A percentile compares a stretch with the other conserved stretches of the same genome.
These are phyloP conservation scores for Acanthamoeba royreba DNA, from an alignment of 208 protist species.

Conservation along the genomic window DNA sequence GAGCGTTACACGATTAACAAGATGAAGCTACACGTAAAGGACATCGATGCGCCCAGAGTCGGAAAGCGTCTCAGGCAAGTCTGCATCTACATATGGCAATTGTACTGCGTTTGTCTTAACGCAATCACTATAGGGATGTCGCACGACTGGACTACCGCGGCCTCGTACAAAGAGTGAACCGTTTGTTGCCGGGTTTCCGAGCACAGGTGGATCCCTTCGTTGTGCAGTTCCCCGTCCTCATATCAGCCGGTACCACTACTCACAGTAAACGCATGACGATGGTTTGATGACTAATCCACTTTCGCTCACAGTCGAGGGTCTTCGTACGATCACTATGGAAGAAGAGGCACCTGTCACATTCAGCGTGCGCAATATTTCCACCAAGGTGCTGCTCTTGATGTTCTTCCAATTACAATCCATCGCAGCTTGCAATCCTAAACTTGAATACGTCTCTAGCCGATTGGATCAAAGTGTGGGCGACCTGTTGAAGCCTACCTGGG, in stretches of 20 bases:
- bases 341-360: neutral
- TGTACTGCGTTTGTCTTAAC: no score
- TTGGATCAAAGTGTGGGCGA: neutral
- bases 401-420: no score
- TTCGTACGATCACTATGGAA: neutral
- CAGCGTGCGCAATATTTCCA: constrained; percentile 3
- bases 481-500: neutral
- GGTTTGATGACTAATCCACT: no score
- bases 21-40: neutral
- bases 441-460: neutral
- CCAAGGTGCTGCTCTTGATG: neutral
- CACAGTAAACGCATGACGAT: neutral
- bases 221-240: constrained; percentile 8
- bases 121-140: no score
- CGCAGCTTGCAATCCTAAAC: neutral
- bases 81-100: no score
- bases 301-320: neutral
- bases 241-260: neutral
- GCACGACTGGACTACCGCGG: neutral
- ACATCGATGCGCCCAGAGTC: neutral
- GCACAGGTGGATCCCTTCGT: constrained; percentile 11
- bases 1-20: neutral
- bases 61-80: neutral
- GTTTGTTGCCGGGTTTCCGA: neutral
- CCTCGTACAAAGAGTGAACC: neutral